Conservation (phyloP, 1,284 basidiomycete species). For the Melanopsichium pennsylvanicum region DNA sequence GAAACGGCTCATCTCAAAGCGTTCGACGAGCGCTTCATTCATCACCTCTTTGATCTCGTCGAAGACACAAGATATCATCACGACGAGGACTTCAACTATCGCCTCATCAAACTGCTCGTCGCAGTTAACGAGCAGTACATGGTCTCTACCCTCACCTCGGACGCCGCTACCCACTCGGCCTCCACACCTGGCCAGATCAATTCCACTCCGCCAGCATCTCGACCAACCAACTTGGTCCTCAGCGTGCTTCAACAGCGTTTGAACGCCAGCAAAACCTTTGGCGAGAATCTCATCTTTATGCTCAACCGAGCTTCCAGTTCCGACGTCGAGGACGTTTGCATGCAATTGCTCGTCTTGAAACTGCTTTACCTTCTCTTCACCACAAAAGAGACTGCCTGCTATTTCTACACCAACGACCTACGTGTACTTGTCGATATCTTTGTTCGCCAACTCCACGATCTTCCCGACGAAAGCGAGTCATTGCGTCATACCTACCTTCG, state of each 20-base stretch:
- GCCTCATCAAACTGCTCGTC: constrained; percentile 50
- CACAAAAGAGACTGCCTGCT: constrained; percentile 89
- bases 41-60: constrained; percentile 89
- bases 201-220: constrained; percentile 8
- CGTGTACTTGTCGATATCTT: constrained; percentile 96
- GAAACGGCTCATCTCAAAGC: constrained; percentile 42
- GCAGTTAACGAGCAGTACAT: constrained; percentile 98
- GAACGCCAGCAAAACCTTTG: constrained; percentile 89
- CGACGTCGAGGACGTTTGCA: constrained; percentile 82
- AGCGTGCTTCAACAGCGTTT: constrained; percentile 82
- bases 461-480: constrained; percentile 94
- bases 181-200: constrained; percentile 15
- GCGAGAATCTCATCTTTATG: constrained; percentile 99
- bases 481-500: constrained; percentile 95
- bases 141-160: constrained; percentile 73
- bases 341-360: constrained; percentile 93
- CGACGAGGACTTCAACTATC: constrained; percentile 73
- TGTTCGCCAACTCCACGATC: constrained; percentile 84
- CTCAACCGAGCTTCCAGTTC: constrained; percentile 78
- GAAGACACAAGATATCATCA: constrained; percentile 86
- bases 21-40: constrained; percentile 81
- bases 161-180: constrained; percentile 63
- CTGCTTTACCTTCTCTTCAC: constrained; percentile 94
- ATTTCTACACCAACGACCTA: constrained; percentile 97
- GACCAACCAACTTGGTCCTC: constrained; percentile 76